Evolutionary conservation across 2,329 filamentous ascomycete genomes (phyloP), one percentile per base, ranked within the genome.

Genomic region (Hyphodiscus sp.): DNA sequence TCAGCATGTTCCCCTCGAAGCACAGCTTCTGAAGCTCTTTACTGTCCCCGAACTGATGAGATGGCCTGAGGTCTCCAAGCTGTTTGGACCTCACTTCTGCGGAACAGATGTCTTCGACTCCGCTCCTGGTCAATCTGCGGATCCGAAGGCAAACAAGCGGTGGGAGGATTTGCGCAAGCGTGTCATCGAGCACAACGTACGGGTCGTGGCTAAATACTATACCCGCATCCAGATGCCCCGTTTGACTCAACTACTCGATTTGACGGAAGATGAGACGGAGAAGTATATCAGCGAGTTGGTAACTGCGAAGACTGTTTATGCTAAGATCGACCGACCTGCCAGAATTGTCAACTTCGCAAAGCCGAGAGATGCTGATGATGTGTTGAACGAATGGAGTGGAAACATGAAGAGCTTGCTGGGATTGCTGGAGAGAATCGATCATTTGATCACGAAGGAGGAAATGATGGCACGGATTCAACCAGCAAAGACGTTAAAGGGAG

Each of bases 401-500:
- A 96, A 96, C 72, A 97, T 96, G 90, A 95, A 94, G 85, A 91
- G 86, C 68, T 73, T 96, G 65, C 74, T 96, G 61, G 90, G 89
- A 11, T 74, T 92, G 52, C 69, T 96, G 67, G 91, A 96, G 78
- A 81, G 91, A 59, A 95, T 99, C 57, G 94, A 99, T 69, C 94
- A 99, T 71, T 78, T 99, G 66, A 99, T 99, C 67, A 99, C 95
- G 52, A 97, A 97, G 79, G 94, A 99, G 74, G 94, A 99, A 79
- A 99, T 99, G 94, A 99, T 99, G 94, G 94, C 94, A 42, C 82
- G 91, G 55, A 97, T 99, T 66, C 86, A 94, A 71, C 89, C 89
- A 6, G 77, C 60, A 6, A 65, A 67, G 51, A 44, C 57, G 47
- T 45, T 63, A 15, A 67, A 67, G 56, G 54, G 57, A 15, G 55